A percentile compares a stretch with the other conserved stretches of the same genome.
Evolutionary conservation across 1,284 basidiomycete species (phyloP).

Genomic region (Ceratobasidium sp.): DNA sequence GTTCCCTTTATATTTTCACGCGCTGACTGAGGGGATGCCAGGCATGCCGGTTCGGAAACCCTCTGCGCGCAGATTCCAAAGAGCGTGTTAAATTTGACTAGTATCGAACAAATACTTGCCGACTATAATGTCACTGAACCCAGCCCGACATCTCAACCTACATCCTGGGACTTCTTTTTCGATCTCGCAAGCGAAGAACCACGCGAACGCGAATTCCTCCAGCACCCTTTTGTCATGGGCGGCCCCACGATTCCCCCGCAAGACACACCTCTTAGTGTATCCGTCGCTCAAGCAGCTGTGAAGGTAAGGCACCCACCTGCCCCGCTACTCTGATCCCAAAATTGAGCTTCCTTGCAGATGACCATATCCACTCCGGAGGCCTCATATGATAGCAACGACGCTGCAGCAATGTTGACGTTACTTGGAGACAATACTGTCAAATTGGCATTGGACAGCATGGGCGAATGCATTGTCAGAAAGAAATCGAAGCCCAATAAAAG

Average conservation of each 20-base stretch:
- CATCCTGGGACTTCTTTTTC: conserved; percentile 79
- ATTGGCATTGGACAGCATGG: conserved; percentile 61
- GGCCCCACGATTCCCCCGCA: conserved; percentile 56
- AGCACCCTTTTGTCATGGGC: conserved; percentile 67
- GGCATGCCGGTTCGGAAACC: conserved; percentile 17
- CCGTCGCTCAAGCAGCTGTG: conserved; percentile 73
- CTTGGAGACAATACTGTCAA: conserved; percentile 68
- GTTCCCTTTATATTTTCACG: neutral
- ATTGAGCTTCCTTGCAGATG: conserved; percentile 65
- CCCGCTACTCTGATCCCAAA: neutral
- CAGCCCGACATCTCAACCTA: conserved; percentile 23
- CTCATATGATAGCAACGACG: conserved; percentile 70
- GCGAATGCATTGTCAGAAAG: conserved; percentile 52
- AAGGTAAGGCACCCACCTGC: conserved; percentile 65
- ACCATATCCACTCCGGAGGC: conserved; percentile 76
- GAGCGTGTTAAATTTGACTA: conserved; percentile 61
- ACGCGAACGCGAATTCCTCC: conserved; percentile 75
- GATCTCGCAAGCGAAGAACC: conserved; percentile 75
- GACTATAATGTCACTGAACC: conserved; percentile 66
- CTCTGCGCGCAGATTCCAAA: neutral
- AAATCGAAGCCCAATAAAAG: conserved; percentile 32
- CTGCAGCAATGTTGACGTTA: conserved; percentile 66
- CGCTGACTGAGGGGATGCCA: neutral
- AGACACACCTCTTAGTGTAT: conserved; percentile 51
- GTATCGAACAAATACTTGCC: conserved; percentile 63